Evolutionary conservation across 495 filamentous ascomycete species (phyloP), one percentile per base, ranked within the genome.

Genomic region (Xylaria palmicola): DNA sequence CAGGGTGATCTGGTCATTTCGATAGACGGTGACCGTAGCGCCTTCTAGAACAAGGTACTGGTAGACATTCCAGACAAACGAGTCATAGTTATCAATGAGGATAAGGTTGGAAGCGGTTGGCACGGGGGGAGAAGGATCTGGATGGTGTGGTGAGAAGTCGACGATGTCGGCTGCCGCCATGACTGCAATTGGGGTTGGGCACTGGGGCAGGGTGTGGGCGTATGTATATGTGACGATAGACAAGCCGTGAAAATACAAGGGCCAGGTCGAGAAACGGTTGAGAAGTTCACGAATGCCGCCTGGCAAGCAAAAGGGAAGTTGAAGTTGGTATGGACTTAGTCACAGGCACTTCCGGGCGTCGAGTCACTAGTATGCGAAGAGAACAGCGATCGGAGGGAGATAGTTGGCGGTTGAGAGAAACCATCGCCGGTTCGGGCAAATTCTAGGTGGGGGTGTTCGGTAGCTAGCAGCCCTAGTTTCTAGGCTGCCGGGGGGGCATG

Each of bases 21-120:
- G 85, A 77, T 85, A 88, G 26, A 98, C 94, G 10, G 86, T 89
- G 40, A 97, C 93, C 0, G 76, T 88, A 26, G 94, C 94, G 39
- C 94, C 94, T 75, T 98, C 94, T 6, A 97, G 86, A 0, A 93
- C 90, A 3, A 99, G 83, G 67, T 97, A 99, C 72, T 99, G 95
- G 74, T 97, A 97, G 60, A 99, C 91, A 71, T 98, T 98, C 90
- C 91, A 98, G 62, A 93, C 96, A 68, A 98, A 99, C 0, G 93
- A 97, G 76, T 99, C 94, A 74, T 97, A 99, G 78, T 99, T 99
- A 78, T 98, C 94, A 67, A 99, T 96, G 58, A 99, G 79, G 56
- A 99, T 85, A 27, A 99, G 84, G 78, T 98, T 98, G 34, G 87
- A 88, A 26, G 93, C 93, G 48, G 81, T 91, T 19, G 85, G 71